phyloP scores from a whole-genome alignment of 495 filamentous ascomycete species.

The Xylaria venustula region DNA sequence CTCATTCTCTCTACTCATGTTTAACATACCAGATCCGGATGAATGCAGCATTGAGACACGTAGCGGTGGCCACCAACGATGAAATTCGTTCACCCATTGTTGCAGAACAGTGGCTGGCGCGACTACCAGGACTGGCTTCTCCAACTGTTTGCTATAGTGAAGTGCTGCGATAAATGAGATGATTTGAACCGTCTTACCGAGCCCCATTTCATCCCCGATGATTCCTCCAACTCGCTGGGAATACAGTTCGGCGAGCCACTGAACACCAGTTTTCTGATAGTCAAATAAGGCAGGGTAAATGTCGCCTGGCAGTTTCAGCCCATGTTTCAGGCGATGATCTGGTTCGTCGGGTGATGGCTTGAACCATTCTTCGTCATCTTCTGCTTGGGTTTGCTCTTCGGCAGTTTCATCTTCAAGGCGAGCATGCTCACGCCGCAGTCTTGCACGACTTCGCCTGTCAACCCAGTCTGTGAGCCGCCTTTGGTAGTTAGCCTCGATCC shows the following conservation, averaged over 20 bases:
- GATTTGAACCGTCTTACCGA: constrained; percentile 91
- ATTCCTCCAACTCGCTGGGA: constrained; percentile 88
- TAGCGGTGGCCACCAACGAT: constrained; percentile 94
- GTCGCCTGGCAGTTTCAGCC: constrained; percentile 81
- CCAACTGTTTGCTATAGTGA: constrained; percentile 82
- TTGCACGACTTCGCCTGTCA: constrained; percentile 62
- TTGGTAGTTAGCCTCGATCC: constrained; percentile 83
- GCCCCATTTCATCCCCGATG: constrained; percentile 95
- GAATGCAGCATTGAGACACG: constrained; percentile 93
- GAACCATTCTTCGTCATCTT: constrained; percentile 73
- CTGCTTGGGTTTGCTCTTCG: constrained; percentile 36
- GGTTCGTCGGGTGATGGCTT: constrained; percentile 77
- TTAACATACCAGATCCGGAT: constrained; percentile 94
- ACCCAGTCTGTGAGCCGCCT: constrained; percentile 74
- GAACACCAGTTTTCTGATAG: constrained; percentile 92
- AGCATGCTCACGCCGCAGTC: constrained; percentile 46
- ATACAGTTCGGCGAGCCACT: constrained; percentile 96
- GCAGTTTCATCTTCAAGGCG: constrained; percentile 26
- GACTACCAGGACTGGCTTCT: constrained; percentile 82
- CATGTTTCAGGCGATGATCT: constrained; percentile 70
- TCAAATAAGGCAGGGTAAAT: constrained; percentile 87
- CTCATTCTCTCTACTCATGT: constrained; percentile 64
- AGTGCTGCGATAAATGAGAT: constrained; percentile 89
- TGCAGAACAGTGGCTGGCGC: constrained; percentile 91
- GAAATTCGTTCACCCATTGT: constrained; percentile 98